Evolutionary conservation across 129 eudicot species (phyloP).

Genomic region (Erigeron canadensis): DNA sequence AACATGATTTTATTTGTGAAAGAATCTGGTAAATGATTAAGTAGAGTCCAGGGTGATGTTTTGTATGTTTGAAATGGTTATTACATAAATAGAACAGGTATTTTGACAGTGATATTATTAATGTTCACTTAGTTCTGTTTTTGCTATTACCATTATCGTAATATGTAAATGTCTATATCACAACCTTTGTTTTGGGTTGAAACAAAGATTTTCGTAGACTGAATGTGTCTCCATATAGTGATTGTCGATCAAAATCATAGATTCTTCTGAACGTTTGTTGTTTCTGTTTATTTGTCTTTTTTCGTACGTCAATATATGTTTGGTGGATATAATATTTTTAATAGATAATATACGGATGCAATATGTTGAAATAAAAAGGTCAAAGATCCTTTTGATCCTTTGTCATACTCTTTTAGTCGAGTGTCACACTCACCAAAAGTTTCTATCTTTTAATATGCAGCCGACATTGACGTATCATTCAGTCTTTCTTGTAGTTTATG

Average conservation of each 20-base stretch:
- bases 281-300: neutral
- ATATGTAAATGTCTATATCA: too few relatives aligned
- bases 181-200: too few relatives aligned
- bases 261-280: neutral
- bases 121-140: neutral
- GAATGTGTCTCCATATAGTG: neutral
- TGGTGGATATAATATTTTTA: too few relatives aligned
- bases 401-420: constrained; percentile 1
- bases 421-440: neutral
- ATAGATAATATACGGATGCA: neutral
- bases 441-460: neutral
- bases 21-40: neutral
- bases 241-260: neutral
- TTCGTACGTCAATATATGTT: neutral
- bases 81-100: neutral
- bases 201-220: neutral
- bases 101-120: neutral
- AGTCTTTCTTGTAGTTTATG: constrained; percentile 6
- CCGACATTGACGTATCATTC: constrained; percentile 1
- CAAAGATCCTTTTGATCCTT: constrained; percentile 1
- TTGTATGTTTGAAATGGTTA: constrained; percentile 1
- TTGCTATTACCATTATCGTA: neutral
- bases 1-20: neutral
- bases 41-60: neutral
- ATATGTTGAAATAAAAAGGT: constrained; percentile 1